Evolutionary conservation across 192 early-diverging fungal species (phyloP).

Genomic region (Linnemannia elongata): DNA sequence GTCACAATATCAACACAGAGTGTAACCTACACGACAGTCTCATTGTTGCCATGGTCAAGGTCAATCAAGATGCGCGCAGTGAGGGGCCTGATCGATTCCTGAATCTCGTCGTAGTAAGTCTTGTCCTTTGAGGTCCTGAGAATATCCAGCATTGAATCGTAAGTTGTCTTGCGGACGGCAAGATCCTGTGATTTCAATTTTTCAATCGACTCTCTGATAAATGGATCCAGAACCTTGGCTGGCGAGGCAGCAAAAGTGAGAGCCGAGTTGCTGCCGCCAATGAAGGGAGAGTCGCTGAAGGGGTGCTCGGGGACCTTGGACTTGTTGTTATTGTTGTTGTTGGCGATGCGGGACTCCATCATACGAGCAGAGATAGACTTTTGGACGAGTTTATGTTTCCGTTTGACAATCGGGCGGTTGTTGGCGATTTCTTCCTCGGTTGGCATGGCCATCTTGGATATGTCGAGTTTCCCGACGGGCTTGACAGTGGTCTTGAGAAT

Average conservation of each 20-base stretch:
- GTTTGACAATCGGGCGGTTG: slow-evolving; percentile 2
- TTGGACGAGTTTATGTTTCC: not conserved
- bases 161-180: not conserved
- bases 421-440: not conserved
- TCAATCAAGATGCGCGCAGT: slow-evolving; percentile 8
- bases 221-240: not conserved
- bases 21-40: not conserved
- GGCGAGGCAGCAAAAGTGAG: not conserved
- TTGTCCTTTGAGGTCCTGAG: slow-evolving; percentile 18
- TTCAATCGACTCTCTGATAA: not conserved
- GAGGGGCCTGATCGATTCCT: slow-evolving; percentile 20
- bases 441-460: not conserved
- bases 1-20: no score
- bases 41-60: slow-evolving; percentile 16
- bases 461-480: not conserved
- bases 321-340: no score
- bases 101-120: not conserved
- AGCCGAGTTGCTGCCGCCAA: not conserved
- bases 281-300: not conserved
- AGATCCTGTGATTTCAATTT: slow-evolving; percentile 17
- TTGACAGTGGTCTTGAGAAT: slow-evolving; percentile 27
- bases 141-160: slow-evolving; percentile 14
- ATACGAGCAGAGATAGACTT: not conserved
- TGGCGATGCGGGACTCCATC: not conserved
- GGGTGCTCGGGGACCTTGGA: not conserved